Evolutionary conservation across 2,329 filamentous ascomycete genomes (phyloP).

Genomic region (Tolypocladium inflatum): DNA sequence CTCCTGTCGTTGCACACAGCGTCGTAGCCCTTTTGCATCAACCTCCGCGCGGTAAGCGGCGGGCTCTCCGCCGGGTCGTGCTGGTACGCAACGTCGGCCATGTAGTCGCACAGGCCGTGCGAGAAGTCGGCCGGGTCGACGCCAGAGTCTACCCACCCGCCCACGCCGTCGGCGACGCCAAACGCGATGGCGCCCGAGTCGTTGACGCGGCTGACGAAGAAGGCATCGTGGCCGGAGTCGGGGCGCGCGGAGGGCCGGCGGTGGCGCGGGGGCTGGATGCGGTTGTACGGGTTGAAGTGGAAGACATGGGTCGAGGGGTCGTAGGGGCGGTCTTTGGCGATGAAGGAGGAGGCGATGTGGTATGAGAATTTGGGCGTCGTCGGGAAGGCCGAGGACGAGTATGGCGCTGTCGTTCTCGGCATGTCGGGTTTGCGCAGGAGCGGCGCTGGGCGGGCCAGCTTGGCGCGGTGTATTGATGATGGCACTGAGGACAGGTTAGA

Average conservation of each 20-base stretch:
- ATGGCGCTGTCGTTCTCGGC: neutral
- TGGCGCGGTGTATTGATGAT: neutral
- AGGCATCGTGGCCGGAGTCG: constrained; percentile 87
- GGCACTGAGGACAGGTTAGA: neutral
- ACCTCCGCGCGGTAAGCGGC: constrained; percentile 49
- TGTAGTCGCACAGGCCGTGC: constrained; percentile 85
- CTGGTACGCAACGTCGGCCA: constrained; percentile 66
- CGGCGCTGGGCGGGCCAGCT: neutral
- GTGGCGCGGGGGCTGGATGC: constrained; percentile 38
- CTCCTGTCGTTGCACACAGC: constrained; percentile 63
- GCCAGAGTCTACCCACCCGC: constrained; percentile 87
- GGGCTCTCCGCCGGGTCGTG: constrained; percentile 29
- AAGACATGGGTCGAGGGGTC: constrained; percentile 61
- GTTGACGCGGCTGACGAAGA: constrained; percentile 80
- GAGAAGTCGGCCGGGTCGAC: constrained; percentile 94
- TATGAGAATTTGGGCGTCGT: constrained; percentile 45
- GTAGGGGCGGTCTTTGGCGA: constrained; percentile 61
- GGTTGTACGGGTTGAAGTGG: constrained; percentile 59
- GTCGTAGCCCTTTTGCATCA: constrained; percentile 82
- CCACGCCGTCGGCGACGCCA: constrained; percentile 88
- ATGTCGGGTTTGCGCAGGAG: neutral
- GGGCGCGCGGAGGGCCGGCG: constrained; percentile 40
- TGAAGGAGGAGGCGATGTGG: constrained; percentile 65
- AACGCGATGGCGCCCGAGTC: constrained; percentile 65
- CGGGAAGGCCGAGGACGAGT: constrained; percentile 8